Conservation (phyloP, 352 stramenopile genomes). For the Elongisporangium senticosum region DNA sequence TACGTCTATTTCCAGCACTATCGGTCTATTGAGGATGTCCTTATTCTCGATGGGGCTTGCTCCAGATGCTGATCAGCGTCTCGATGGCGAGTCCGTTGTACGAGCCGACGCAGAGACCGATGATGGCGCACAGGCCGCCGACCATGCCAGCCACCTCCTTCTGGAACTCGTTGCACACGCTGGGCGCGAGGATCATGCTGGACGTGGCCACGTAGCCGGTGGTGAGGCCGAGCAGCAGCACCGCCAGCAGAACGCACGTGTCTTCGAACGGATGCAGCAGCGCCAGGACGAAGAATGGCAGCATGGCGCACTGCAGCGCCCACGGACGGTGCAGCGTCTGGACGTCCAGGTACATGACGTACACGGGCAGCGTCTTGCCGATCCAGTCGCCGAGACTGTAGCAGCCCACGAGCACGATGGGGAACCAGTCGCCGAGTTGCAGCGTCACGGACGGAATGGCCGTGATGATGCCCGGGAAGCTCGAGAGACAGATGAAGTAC, state of each 20-base stretch:
- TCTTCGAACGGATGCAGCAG: constrained; percentile 56
- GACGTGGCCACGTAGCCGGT: constrained; percentile 79
- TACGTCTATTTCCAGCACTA: constrained; percentile 3
- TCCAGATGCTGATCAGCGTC: constrained; percentile 50
- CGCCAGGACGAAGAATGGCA: constrained; percentile 62
- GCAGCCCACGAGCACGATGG: constrained; percentile 67
- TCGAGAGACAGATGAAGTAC: constrained; percentile 73
- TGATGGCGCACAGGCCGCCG: constrained; percentile 57
- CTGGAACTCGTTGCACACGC: constrained; percentile 68
- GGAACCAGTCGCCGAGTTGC: constrained; percentile 59
- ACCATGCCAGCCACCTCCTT: constrained; percentile 79
- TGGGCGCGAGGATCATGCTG: constrained; percentile 70
- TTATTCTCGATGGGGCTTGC: background rate
- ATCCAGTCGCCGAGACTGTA: constrained; percentile 75
- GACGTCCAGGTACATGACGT: constrained; percentile 66
- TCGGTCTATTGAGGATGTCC: background rate
- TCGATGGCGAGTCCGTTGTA: constrained; percentile 76
- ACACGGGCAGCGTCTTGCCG: constrained; percentile 72
- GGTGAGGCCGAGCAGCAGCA: constrained; percentile 52
- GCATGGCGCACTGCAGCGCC: constrained; percentile 54
- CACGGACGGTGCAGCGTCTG: constrained; percentile 62
- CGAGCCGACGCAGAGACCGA: constrained; percentile 65
- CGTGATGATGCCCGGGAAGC: constrained; percentile 75
- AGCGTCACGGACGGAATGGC: constrained; percentile 59
- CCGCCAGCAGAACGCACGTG: constrained; percentile 37